Conservation (phyloP, 805 yeast species). For the Yamadazyma laniorum region DNA sequence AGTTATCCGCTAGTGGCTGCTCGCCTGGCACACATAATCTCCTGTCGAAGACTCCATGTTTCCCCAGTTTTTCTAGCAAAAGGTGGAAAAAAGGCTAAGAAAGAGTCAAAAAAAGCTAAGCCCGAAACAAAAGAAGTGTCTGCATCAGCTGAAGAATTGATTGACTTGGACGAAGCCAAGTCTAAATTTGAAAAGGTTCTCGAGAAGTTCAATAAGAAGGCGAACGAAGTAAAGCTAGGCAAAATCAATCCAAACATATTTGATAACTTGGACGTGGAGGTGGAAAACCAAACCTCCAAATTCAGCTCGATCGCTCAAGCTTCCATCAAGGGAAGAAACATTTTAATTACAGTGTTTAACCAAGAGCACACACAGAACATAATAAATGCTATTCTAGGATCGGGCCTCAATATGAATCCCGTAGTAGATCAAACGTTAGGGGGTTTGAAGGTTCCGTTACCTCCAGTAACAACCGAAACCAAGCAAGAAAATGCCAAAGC, state of each 20-base stretch:
- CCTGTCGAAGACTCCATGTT: not conserved
- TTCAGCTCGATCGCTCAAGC: constrained; percentile 73
- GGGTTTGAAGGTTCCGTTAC: constrained; percentile 67
- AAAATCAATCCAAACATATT: constrained; percentile 65
- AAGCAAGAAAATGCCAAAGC: constrained; percentile 55
- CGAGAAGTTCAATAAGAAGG: constrained; percentile 51
- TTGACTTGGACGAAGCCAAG: constrained; percentile 38
- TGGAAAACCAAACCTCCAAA: constrained; percentile 39
- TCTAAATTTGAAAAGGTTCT: constrained; percentile 47
- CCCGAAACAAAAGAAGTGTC: constrained; percentile 1
- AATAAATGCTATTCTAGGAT: constrained; percentile 65
- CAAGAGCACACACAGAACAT: constrained; percentile 70
- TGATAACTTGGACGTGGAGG: constrained; percentile 52
- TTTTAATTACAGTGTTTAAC: constrained; percentile 83
- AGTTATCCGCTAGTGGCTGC: not conserved
- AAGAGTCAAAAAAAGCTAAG: constrained; percentile 1
- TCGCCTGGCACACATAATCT: not conserved
- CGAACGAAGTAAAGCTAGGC: constrained; percentile 68
- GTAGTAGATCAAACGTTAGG: constrained; percentile 63
- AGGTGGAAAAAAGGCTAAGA: constrained; percentile 4
- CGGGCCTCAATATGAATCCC: constrained; percentile 76
- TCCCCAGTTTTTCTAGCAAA: constrained; percentile 1
- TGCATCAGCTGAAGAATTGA: constrained; percentile 12
- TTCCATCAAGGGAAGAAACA: constrained; percentile 62
- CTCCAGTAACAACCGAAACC: constrained; percentile 70